Percentiles rank a stretch among this genome's conserved stretches.
phyloP scores from a whole-genome alignment of 202 grass and related monocot genomes.

The Panicum virgatum region DNA sequence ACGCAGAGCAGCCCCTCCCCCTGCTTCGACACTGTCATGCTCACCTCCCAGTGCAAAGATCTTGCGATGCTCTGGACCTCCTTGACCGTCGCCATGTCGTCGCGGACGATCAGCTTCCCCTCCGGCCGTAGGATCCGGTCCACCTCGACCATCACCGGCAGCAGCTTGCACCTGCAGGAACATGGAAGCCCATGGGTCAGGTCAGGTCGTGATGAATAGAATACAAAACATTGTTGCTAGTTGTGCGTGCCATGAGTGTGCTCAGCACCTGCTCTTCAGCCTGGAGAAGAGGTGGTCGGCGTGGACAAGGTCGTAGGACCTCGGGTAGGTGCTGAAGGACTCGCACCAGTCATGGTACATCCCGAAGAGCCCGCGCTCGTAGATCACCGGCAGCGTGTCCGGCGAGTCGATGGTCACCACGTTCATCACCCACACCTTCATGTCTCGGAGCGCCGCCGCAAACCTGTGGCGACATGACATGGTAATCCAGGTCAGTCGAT shows the following conservation, averaged over 20 bases:
- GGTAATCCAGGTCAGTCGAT: too few relatives aligned
- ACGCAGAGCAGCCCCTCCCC: conserved; percentile 64
- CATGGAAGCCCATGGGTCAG: background rate
- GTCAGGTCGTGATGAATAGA: background rate
- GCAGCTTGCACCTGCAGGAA: conserved; percentile 66
- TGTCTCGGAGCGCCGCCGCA: conserved; percentile 43
- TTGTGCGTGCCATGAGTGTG: too few relatives aligned
- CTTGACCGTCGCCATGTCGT: conserved; percentile 46
- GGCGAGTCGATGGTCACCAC: conserved; percentile 40
- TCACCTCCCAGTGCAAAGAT: conserved; percentile 67
- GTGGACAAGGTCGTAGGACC: conserved; percentile 50
- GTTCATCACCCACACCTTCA: conserved; percentile 62
- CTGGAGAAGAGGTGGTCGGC: conserved; percentile 59
- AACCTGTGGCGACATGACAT: too few relatives aligned
- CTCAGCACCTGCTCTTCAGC: conserved; percentile 40
- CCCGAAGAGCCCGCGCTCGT: conserved; percentile 47
- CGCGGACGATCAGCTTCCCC: conserved; percentile 71
- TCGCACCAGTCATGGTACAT: conserved; percentile 72
- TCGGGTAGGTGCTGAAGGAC: conserved; percentile 61
- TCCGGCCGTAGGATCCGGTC: conserved; percentile 80
- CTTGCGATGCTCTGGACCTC: conserved; percentile 56
- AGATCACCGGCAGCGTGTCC: conserved; percentile 56
- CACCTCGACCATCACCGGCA: conserved; percentile 65
- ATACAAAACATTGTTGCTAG: background rate
- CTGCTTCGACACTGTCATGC: conserved; percentile 56